Evolutionary conservation across 2,329 filamentous ascomycete species (phyloP).

Genomic region (Trichophyton rubrum): DNA sequence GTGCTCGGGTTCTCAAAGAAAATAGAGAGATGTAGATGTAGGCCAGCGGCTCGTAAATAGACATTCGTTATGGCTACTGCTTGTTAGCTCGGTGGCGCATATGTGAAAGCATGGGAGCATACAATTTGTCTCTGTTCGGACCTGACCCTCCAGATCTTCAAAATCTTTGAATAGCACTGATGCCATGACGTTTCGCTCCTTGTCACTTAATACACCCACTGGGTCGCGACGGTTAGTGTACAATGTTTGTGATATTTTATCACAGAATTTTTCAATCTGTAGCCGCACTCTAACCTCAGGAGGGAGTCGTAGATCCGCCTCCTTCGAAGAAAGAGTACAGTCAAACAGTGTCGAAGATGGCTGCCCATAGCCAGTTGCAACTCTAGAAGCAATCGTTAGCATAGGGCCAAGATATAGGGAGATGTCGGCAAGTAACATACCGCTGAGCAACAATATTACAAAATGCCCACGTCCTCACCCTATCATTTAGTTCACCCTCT

Average conservation of each 20-base stretch:
- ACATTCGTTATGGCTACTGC: slow-evolving; percentile 34
- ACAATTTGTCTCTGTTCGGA: slow-evolving; percentile 31
- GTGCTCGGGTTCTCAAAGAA: slow-evolving; percentile 39
- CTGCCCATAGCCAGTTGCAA: slow-evolving; percentile 57
- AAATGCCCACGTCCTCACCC: slow-evolving; percentile 54
- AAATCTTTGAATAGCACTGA: slow-evolving; percentile 36
- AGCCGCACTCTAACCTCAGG: slow-evolving; percentile 40
- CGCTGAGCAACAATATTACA: slow-evolving; percentile 57
- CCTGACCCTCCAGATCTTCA: slow-evolving; percentile 42
- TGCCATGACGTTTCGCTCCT: slow-evolving; percentile 34
- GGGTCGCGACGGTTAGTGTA: slow-evolving; percentile 46
- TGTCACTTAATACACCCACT: slow-evolving; percentile 37
- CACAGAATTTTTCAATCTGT: slow-evolving; percentile 47
- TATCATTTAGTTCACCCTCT: slow-evolving; percentile 51
- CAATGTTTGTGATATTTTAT: slow-evolving; percentile 44
- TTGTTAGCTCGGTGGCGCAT: background rate
- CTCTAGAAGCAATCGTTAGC: slow-evolving; percentile 28
- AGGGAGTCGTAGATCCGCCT: slow-evolving; percentile 39
- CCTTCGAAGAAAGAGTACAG: slow-evolving; percentile 41
- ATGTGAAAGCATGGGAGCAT: slow-evolving; percentile 12
- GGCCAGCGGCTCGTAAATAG: slow-evolving; percentile 35
- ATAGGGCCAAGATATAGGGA: background rate
- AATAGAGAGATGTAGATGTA: slow-evolving; percentile 38
- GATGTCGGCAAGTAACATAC: slow-evolving; percentile 23
- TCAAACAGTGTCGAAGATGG: slow-evolving; percentile 51